These are phyloP conservation scores for Zizania latifolia DNA, from an alignment of 176 grass and related monocot genomes.

Conservation along the genomic window DNA sequence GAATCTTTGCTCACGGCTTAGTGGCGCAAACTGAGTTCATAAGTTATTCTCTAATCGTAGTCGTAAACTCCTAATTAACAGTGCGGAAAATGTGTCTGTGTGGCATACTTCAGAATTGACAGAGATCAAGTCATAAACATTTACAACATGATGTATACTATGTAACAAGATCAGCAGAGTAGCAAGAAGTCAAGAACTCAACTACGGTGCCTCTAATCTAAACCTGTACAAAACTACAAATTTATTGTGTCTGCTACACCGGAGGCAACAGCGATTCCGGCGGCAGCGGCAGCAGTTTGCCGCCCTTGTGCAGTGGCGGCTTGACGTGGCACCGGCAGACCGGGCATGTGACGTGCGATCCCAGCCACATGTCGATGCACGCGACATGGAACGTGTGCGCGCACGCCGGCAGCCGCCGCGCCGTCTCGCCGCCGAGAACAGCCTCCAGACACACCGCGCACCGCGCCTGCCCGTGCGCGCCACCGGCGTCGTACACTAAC, in stretches of 20 bases:
- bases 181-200: no score
- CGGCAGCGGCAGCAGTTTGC: neutral
- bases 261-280: neutral
- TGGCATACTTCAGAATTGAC: no score
- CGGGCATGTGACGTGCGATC: constrained; percentile 52
- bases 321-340: constrained; percentile 47
- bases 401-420: constrained; percentile 44
- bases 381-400: constrained; percentile 54
- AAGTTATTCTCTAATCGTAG: no score
- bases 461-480: neutral
- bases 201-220: no score
- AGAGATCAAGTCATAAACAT: no score
- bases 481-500: neutral
- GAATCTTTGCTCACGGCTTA: no score
- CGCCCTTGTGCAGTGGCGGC: neutral
- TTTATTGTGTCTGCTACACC: constrained; percentile 13
- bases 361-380: constrained; percentile 64
- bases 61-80: no score
- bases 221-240: neutral
- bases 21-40: no score
- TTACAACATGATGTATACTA: no score
- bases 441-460: constrained; percentile 63
- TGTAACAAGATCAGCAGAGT: no score
- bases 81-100: no score
- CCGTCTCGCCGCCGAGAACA: constrained; percentile 30